Conservation (phyloP, 2,329 filamentous ascomycete species). For the Cladosporium colombiae region DNA sequence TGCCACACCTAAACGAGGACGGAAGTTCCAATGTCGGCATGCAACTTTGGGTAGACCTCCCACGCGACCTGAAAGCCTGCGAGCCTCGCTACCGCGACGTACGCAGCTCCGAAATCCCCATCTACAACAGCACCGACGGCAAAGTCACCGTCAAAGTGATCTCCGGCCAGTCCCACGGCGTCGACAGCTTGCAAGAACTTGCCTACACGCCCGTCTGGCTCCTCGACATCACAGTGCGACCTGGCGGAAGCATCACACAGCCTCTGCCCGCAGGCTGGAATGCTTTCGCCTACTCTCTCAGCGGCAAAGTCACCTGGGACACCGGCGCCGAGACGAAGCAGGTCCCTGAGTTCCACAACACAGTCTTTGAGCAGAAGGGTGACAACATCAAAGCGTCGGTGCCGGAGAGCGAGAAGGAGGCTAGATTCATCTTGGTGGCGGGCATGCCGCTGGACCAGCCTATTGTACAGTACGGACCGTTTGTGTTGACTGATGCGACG, state of each 20-base stretch:
- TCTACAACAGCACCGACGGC: conserved; percentile 68
- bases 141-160: conserved; percentile 87
- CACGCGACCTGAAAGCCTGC: conserved; percentile 76
- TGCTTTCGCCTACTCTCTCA: conserved; percentile 83
- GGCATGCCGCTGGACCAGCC: conserved; percentile 78
- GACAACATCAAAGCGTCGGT: conserved; percentile 74
- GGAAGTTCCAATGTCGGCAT: conserved; percentile 77
- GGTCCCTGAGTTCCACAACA: conserved; percentile 77
- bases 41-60: conserved; percentile 95
- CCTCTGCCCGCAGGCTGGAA: conserved; percentile 80
- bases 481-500: conserved; percentile 72
- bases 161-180: conserved; percentile 77
- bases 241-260: conserved; percentile 77
- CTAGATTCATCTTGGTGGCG: conserved; percentile 70
- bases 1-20: conserved; percentile 78
- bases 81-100: conserved; percentile 93
- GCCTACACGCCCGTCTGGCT: conserved; percentile 98
- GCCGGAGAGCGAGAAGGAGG: conserved; percentile 61
- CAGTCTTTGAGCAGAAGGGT: conserved; percentile 80
- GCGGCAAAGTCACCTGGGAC: conserved; percentile 68
- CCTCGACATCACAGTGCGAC: conserved; percentile 76
- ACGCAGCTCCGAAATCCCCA: conserved; percentile 74
- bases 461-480: conserved; percentile 81
- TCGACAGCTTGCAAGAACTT: conserved; percentile 84
- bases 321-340: conserved; percentile 51